phyloP scores from a whole-genome alignment of 2,329 filamentous ascomycete genomes.

The Westerdykella aurantiaca region DNA sequence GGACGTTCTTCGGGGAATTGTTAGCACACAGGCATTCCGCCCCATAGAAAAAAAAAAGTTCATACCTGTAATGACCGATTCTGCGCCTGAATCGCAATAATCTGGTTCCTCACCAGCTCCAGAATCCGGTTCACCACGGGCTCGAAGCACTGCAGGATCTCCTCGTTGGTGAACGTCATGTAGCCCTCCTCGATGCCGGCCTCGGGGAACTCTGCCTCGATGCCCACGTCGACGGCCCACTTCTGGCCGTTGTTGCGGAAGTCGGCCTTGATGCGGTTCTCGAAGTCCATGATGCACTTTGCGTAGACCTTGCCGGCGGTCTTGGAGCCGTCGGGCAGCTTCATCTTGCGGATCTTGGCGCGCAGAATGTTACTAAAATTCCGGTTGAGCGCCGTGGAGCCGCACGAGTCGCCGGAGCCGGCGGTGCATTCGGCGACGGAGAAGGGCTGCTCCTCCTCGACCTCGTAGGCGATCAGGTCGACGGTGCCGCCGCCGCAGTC shows the following conservation, averaged over 20 bases:
- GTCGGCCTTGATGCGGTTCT: conserved; percentile 98
- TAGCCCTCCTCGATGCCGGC: conserved; percentile 98
- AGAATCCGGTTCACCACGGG: conserved; percentile 95
- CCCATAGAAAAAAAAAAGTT: not conserved
- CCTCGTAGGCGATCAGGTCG: conserved; percentile 97
- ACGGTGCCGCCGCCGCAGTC: conserved; percentile 98
- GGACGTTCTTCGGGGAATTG: conserved; percentile 59
- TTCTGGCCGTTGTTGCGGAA: conserved; percentile 99
- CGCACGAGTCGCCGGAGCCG: conserved; percentile 94
- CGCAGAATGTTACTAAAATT: conserved; percentile 98
- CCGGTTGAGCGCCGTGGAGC: conserved; percentile 94
- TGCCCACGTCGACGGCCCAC: conserved; percentile 97
- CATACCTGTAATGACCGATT: conserved; percentile 78
- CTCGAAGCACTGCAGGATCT: conserved; percentile 98
- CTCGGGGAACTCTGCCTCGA: conserved; percentile 96
- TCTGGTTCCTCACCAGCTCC: conserved; percentile 94
- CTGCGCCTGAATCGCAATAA: conserved; percentile 97
- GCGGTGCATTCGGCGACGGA: conserved; percentile 96
- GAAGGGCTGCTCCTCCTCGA: conserved; percentile 95
- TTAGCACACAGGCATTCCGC: conserved; percentile 18
- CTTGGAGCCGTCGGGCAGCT: conserved; percentile 91
- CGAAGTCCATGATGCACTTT: conserved; percentile 99
- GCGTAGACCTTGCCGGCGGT: conserved; percentile 97
- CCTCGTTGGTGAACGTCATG: conserved; percentile 99
- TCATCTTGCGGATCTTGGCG: conserved; percentile 99